Conservation (phyloP, 2,329 filamentous ascomycete genomes). For the Emericellopsis atlantica region DNA sequence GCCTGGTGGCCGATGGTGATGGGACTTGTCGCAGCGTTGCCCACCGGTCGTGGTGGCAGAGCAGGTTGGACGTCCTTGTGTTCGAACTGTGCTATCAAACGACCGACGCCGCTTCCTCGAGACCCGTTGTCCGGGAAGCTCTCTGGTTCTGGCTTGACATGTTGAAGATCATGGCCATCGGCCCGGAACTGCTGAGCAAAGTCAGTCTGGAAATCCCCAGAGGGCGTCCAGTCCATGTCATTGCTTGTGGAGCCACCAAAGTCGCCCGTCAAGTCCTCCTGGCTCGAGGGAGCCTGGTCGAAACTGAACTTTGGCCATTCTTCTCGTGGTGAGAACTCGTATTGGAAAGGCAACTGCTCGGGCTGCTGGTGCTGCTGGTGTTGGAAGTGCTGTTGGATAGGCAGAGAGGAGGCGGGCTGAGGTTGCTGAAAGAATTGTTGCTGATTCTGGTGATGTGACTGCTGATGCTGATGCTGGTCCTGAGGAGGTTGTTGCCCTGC, state of each 20-base stretch:
- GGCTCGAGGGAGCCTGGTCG: neutral
- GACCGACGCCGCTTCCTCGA: conserved; percentile 16
- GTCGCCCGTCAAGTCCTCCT: neutral
- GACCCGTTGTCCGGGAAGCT: neutral
- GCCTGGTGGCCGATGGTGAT: conserved; percentile 8
- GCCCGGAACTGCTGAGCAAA: conserved; percentile 1
- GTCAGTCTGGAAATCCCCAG: conserved; percentile 7
- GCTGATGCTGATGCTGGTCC: conserved; percentile 1
- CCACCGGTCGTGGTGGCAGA: conserved; percentile 19
- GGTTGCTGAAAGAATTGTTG: neutral
- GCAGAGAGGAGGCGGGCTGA: neutral
- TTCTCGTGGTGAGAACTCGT: conserved; percentile 1
- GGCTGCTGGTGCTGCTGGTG: neutral
- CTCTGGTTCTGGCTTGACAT: conserved; percentile 2
- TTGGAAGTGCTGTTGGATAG: conserved; percentile 1
- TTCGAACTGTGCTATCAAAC: conserved; percentile 27
- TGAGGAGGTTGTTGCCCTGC: neutral
- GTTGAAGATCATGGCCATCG: neutral
- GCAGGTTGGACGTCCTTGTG: conserved; percentile 21
- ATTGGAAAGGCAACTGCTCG: neutral
- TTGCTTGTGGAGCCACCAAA: neutral
- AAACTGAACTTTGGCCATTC: conserved; percentile 3
- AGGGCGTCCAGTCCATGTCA: conserved; percentile 25
- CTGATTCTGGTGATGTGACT: conserved; percentile 1
- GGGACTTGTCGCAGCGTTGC: conserved; percentile 12